Evolutionary conservation across 805 yeast genomes (phyloP), one percentile per base, ranked within the genome.

Genomic region (Myxozyma melibiosi): DNA sequence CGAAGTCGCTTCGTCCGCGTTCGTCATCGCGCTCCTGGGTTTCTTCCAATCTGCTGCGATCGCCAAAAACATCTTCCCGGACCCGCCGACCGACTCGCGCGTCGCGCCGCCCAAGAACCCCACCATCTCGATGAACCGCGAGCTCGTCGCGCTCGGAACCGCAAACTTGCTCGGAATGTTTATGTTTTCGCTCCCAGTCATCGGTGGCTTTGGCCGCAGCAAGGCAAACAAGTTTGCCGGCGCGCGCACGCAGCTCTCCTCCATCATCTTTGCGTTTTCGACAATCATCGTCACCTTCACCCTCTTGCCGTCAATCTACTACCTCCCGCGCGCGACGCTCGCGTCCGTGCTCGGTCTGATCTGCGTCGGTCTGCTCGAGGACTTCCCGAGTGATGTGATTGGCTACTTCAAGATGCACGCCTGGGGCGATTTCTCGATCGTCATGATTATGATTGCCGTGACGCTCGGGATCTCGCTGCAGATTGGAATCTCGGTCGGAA

Each of bases 121-220:
- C 0, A 81, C 58, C n/a, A 67, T 90, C 9, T 88, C 96, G 0
- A 82, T 95, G 16, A 91, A 94, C 70, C 80, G 97, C 58, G 99
- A 92, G 69, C 74, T 92, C 40, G 91, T 94, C 3, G 97, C 97
- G 0, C 75, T 92, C 30, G 98, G 99, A 0, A 72, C 80, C 13
- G 82, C 86, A 53, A 92, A 91, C 65, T 58, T 90, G 1, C 72
- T 79, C 0, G 84, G 84, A 0, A 80, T 89, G 2, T 55, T 75
- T 31, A 72, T 80, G 53, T 74, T 80, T 31, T 86, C 90, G 0
- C 74, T 92, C 14, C 97, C 99, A 0, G 83, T 96, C 0, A 91
- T 91, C 77, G 99, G 98, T 8, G 98, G 98, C 0, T 92, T 91
- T 68, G 98, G 97, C 1, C 80, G 98, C 66, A 86, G 96, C 16